Evolutionary conservation across 1,139 yeast species (phyloP), one percentile per base, ranked within the genome.

Genomic region (Taphrina confusa): DNA sequence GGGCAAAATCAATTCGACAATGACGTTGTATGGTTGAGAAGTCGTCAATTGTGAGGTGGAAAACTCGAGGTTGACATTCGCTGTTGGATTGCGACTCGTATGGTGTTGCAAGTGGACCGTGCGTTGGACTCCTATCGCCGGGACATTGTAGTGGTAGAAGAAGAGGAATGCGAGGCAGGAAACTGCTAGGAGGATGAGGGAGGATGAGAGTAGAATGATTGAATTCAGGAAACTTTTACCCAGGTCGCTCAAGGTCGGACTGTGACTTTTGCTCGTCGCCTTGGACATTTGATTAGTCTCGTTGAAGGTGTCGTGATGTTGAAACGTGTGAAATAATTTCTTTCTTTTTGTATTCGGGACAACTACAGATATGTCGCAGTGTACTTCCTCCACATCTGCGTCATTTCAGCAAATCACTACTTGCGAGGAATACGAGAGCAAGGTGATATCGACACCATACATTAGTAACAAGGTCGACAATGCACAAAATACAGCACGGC

Each of bases 1-100:
- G 4, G 61, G 61, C 27, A 57, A 44, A 11, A 23, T 16, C 31
- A 57, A 18, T 20, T 42, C 44, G 33, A 57, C 44, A n/a, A 22
- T n/a, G 37, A 57, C 47, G 42, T 49, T 25, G 23, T 57, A 57
- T 34, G 61, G 44, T 23, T 57, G 61, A 18, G 49, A 55, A 22
- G 54, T 30, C 16, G 28, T 37, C 14, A 56, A 54, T 11, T 33
- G 34, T 6, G 34, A 14, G 11, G 46, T 14, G 8, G 54, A 37
- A 16, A 46, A 46, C 2, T 28, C 47, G 14, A 56, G 47, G 31
- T 36, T 47, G 14, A 46, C 47, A 22, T 36, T 20, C 8, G 60
- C 54, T 9, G 6, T 6, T 5, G 60, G 54, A 11, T 36, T 34
- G 22, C 22, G 18, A 2, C 31, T 14, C 14, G 22, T 16, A 14